Conservation (phyloP, 805 yeast genomes). For the baker's yeast (Saccharomyces cerevisiae) region DNA sequence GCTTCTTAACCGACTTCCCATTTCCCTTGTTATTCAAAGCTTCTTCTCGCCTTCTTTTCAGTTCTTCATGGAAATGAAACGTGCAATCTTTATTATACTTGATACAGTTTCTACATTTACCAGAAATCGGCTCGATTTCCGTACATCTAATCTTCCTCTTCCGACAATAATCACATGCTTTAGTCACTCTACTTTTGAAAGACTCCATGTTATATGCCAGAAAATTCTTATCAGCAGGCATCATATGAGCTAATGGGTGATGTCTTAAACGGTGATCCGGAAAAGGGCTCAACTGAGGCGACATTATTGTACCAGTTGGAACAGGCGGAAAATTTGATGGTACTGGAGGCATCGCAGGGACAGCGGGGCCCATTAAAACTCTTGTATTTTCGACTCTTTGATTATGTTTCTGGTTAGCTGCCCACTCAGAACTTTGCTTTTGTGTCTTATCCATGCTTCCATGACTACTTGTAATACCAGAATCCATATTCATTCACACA, state of each 20-base stretch:
- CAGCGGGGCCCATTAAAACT: not conserved
- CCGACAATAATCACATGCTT: conserved; percentile 21
- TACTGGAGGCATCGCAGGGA: not conserved
- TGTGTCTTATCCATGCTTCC: not conserved
- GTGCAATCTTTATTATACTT: conserved; percentile 15
- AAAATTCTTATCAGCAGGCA: not conserved
- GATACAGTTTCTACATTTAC: conserved; percentile 14
- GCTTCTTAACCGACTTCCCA: not conserved
- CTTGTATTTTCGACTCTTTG: not conserved
- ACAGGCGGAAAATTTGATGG: not conserved
- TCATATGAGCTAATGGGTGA: not conserved
- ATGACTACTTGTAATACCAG: not conserved
- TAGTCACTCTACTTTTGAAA: conserved; percentile 10
- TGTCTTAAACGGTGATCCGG: not conserved
- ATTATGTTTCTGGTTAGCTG: not conserved
- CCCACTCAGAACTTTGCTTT: not conserved
- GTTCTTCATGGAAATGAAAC: conserved; percentile 12
- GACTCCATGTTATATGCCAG: not conserved
- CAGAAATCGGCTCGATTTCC: conserved; percentile 6
- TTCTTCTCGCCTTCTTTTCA: conserved; percentile 5
- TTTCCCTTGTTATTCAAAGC: not conserved
- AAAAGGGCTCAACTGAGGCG: not conserved
- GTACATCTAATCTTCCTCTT: conserved; percentile 18
- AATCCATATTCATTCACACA: not conserved
- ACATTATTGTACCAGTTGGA: not conserved